Evolutionary conservation across 1,284 basidiomycete species (phyloP).

Genomic region (Serendipita sp.): DNA sequence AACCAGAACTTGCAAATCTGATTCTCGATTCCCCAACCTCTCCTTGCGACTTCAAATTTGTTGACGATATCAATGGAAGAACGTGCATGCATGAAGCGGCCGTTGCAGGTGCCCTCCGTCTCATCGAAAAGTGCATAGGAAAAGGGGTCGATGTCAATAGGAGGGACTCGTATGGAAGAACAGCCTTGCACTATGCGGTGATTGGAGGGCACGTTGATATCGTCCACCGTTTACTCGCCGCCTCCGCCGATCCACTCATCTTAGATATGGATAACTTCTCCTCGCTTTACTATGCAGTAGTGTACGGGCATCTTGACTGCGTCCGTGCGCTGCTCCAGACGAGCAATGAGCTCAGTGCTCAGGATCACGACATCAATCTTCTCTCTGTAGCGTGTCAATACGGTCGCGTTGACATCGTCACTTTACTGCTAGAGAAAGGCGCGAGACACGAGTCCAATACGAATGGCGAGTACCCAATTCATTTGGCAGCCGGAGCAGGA

Average conservation of each 20-base stretch:
- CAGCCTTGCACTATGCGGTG: constrained; percentile 89
- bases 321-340: constrained; percentile 65
- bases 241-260: constrained; percentile 48
- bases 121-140: constrained; percentile 72
- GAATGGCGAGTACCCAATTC: constrained; percentile 92
- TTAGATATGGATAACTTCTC: constrained; percentile 91
- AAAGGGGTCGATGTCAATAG: constrained; percentile 55
- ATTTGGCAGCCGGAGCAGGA: constrained; percentile 94
- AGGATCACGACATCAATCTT: constrained; percentile 66
- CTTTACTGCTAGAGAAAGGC: constrained; percentile 62
- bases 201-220: constrained; percentile 79
- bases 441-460: constrained; percentile 76
- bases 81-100: constrained; percentile 92
- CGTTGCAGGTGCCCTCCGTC: constrained; percentile 66
- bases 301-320: constrained; percentile 72
- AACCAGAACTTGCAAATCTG: constrained; percentile 53
- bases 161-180: constrained; percentile 81
- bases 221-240: constrained; percentile 64
- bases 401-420: constrained; percentile 76
- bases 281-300: constrained; percentile 83
- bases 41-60: constrained; percentile 77
- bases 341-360: constrained; percentile 39
- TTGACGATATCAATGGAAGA: constrained; percentile 95
- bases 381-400: constrained; percentile 83
- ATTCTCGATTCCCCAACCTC: constrained; percentile 52